Percentiles rank a stretch among this genome's conserved stretches.
Evolutionary conservation across 169 alveolate genomes (phyloP).

Genomic region (Eimeria mitis): DNA sequence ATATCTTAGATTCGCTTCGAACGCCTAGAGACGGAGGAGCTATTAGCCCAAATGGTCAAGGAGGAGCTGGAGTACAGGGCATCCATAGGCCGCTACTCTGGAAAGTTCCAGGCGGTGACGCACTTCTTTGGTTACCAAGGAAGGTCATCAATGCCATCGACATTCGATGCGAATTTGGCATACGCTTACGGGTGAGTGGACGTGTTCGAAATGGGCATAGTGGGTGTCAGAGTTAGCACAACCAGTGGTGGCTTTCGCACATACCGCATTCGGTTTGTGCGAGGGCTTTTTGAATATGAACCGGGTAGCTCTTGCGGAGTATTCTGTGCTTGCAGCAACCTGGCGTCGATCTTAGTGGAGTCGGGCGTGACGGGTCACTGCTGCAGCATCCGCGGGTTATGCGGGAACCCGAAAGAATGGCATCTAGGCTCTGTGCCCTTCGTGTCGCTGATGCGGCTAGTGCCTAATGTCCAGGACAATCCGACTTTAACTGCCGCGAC

Average conservation of each 20-base stretch:
- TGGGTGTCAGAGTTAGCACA: neutral
- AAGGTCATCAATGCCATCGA: conserved; percentile 98
- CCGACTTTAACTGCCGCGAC: conserved; percentile 73
- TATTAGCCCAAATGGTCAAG: conserved; percentile 96
- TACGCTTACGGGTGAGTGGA: conserved; percentile 94
- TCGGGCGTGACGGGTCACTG: conserved; percentile 97
- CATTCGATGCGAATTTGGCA: conserved; percentile 97
- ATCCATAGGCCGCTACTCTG: conserved; percentile 89
- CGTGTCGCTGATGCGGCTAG: conserved; percentile 91
- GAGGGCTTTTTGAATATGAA: too few species aligned
- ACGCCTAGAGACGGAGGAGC: conserved; percentile 96
- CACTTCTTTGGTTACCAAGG: conserved; percentile 99
- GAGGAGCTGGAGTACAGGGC: conserved; percentile 93
- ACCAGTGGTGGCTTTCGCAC: neutral
- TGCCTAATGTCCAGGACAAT: conserved; percentile 86
- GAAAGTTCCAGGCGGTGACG: conserved; percentile 97
- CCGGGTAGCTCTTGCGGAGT: neutral
- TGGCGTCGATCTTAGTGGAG: conserved; percentile 96
- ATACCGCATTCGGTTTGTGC: neutral
- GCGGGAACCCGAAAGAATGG: conserved; percentile 96
- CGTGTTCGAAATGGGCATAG: neutral
- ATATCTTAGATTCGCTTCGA: conserved; percentile 79
- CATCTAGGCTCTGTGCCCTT: conserved; percentile 97
- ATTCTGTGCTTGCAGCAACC: conserved; percentile 84
- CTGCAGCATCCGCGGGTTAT: conserved; percentile 96